phyloP scores from a whole-genome alignment of 2,329 filamentous ascomycete genomes.

The Trichophyton simii region DNA sequence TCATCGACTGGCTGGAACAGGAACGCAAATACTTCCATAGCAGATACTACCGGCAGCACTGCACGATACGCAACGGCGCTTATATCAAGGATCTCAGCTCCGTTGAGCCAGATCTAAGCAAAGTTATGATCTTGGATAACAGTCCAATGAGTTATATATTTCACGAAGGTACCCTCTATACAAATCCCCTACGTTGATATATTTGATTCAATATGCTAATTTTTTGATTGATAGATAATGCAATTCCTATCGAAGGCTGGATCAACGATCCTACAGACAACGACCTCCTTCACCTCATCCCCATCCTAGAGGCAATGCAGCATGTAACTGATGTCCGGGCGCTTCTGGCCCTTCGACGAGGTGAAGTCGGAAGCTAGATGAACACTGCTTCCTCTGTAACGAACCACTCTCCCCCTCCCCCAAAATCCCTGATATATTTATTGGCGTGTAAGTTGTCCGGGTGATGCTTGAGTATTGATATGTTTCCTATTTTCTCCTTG shows the following conservation, averaged over 20 bases:
- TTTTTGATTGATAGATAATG: conserved; percentile 58
- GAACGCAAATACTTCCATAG: conserved; percentile 94
- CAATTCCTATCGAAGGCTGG: conserved; percentile 98
- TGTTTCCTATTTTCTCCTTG: not conserved
- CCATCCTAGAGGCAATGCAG: conserved; percentile 83
- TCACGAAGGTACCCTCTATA: conserved; percentile 65
- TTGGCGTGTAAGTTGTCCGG: not conserved
- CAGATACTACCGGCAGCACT: conserved; percentile 92
- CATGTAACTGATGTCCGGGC: conserved; percentile 94
- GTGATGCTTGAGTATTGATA: not conserved
- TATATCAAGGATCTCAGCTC: conserved; percentile 97
- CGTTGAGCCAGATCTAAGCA: conserved; percentile 91
- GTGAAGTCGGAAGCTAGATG: conserved; percentile 44
- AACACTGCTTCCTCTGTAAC: not conserved
- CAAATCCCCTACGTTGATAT: too few species aligned
- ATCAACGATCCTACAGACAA: conserved; percentile 97
- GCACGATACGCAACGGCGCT: conserved; percentile 84
- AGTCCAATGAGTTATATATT: conserved; percentile 97
- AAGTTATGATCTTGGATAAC: conserved; percentile 98
- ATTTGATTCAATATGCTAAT: not conserved
- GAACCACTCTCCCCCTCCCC: not conserved
- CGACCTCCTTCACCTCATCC: conserved; percentile 83
- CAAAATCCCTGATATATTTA: not conserved
- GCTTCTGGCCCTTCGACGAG: conserved; percentile 73
- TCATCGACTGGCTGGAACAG: conserved; percentile 96